Base-by-base conservation (phyloP, 805 yeast species). In the Starmerella vaccinii region DNA sequence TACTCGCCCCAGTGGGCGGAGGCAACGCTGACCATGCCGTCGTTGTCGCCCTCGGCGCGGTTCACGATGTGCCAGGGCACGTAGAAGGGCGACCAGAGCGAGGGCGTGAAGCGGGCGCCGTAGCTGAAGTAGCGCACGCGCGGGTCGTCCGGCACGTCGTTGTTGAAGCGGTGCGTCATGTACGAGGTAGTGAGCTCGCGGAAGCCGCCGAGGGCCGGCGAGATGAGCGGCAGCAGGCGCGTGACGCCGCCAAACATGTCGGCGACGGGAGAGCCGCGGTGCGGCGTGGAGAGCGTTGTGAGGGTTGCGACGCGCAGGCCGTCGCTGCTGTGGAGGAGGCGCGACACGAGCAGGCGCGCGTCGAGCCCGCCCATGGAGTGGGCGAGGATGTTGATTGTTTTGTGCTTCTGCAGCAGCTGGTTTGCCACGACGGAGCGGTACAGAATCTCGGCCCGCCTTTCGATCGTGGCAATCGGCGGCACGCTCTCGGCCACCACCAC, bases 361-460 rank as follows among this genome's bases (percentile, higher is more conserved):
- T 89, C 96, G 27, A 88, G 68, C 0, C 97, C 97, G 5, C 97
- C 97, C 96, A 88, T 87, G 0, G 95, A 86, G 63, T 88, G 97
- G 5, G 92, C 92, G 23, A 88, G 72, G 40, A 88, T 63, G 61
- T 89, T 89, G 15, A 88, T 72, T 52, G 78, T 79, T 9, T 40
- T 18, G 16, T 22, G 24, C n/a, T 46, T 27, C 19, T 43, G 24
- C n/a, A 48, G 41, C 30, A 37, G 33, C 13, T 19, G 24, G 32
- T 29, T 69, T 23, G 65, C 63, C 15, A 59, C 57, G 5, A 88
- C 75, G 57, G 74, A 78, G 1, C 63, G 60, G 59, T 82, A 75
- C 51, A 89, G 67, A 12, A 68, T 68, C 7, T 57, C 53, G 0
- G 95, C 92, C 51, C 97, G 66, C 13, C 77, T 78, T 57, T 78